A percentile compares a stretch with the other conserved stretches of the same genome.
These are phyloP conservation scores for Dactylonectria estremocensis DNA, from an alignment of 2,329 filamentous ascomycete genomes.

Conservation along the genomic window DNA sequence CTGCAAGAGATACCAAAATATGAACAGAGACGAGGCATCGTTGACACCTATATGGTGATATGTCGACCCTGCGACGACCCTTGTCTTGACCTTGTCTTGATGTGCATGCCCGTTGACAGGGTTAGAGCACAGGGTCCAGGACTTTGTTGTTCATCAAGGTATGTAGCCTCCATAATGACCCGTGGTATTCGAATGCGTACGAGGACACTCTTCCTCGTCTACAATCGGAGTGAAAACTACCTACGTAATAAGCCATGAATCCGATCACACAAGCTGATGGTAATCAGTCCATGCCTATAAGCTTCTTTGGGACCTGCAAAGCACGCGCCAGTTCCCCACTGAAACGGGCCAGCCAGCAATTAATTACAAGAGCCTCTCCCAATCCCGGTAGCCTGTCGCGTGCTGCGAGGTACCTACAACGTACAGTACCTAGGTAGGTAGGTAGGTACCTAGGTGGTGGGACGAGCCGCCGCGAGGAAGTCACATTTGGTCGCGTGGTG, in stretches of 20 bases:
- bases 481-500: neutral
- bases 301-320: neutral
- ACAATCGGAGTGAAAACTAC: too few species aligned
- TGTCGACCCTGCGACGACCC: neutral
- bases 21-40: neutral
- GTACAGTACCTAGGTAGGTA: too few species aligned
- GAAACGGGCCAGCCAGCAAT: neutral
- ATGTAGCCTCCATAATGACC: too few species aligned
- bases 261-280: neutral
- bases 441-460: too few species aligned
- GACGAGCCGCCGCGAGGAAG: neutral
- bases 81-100: neutral
- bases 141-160: neutral
- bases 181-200: neutral
- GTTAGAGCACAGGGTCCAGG: neutral
- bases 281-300: neutral
- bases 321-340: neutral
- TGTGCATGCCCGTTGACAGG: neutral
- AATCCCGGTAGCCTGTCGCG: constrained; percentile 25
- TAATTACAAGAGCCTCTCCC: constrained; percentile 4
- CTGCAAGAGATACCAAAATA: constrained; percentile 10
- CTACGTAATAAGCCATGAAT: too few species aligned
- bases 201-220: too few species aligned
- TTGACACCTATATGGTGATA: neutral
- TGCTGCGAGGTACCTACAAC: too few species aligned